Base-by-base conservation (phyloP, 1,284 basidiomycete genomes). In the Puccinia novopanici region DNA sequence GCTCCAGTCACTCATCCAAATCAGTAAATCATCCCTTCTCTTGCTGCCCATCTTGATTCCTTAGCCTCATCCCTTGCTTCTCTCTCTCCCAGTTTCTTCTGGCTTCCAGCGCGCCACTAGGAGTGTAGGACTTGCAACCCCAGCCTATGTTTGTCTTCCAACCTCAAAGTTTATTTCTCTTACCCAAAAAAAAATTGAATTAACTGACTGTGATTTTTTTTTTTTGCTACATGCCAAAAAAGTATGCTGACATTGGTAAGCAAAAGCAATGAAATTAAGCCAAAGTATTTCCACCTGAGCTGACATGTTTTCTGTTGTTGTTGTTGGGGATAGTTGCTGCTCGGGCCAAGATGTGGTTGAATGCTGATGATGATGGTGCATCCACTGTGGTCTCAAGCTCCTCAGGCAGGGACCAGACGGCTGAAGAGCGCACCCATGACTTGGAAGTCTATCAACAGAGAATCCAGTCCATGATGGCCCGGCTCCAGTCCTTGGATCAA, bases 231-330 rank as follows among this genome's bases (percentile, higher is more conserved):
- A n/a, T n/a, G n/a, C n/a, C n/a, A n/a, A 52, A 57, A 22, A 30
- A 79, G 77, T 79, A 79, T 63, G 77, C 77, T 0, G 77, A 79
- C 40, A 79, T 79, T 61, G 54, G 77, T 79, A 45, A 79, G 77
- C 40, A 40, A 40, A 15, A 77, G 5, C 19, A 30, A 30, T n/a
- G 3, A 52, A 67, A 54, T 50, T 42, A 40, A 57, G 37, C 42
- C 34, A 40, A 12, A 24, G 3, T 67, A 10, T 50, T 63, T 55
- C 0, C n/a, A n/a, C n/a, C n/a, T n/a, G n/a, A n/a, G n/a, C n/a
- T n/a, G n/a, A n/a, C n/a, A n/a, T n/a, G n/a, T n/a, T n/a, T n/a
- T n/a, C n/a, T n/a, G n/a, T n/a, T n/a, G n/a, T n/a, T n/a, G n/a
- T n/a, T n/a, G n/a, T n/a, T n/a, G n/a, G n/a, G n/a, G n/a, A 57